phyloP scores from a whole-genome alignment of 2,329 filamentous ascomycete genomes.

The Trichoderma lentiforme region DNA sequence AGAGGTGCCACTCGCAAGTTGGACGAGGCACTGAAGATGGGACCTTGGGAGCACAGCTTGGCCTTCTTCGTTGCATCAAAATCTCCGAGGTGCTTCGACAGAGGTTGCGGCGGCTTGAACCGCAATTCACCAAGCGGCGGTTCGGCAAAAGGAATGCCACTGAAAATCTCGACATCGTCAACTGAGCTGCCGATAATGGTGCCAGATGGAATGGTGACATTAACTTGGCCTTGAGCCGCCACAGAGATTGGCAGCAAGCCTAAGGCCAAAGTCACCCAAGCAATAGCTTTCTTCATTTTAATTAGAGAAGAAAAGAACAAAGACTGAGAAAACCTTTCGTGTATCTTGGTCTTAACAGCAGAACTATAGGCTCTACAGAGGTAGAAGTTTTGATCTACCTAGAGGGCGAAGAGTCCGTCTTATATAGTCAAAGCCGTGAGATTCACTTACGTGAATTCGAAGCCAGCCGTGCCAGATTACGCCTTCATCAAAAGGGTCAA shows the following conservation, averaged over 20 bases:
- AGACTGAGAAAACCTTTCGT: neutral
- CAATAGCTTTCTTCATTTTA: neutral
- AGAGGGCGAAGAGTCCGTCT: neutral
- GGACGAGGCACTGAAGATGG: neutral
- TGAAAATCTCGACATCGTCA: slow-evolving; percentile 58
- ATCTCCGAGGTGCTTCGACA: slow-evolving; percentile 53
- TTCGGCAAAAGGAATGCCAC: slow-evolving; percentile 59
- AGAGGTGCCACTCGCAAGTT: neutral
- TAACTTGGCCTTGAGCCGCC: neutral
- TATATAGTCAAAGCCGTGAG: neutral
- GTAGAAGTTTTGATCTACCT: too few relatives aligned
- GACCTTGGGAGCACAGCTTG: slow-evolving; percentile 50
- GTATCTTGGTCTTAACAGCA: neutral
- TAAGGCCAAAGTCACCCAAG: neutral
- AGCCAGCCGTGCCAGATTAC: neutral
- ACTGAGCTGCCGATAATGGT: neutral
- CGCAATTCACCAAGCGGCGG: slow-evolving; percentile 62
- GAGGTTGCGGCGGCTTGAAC: slow-evolving; percentile 58
- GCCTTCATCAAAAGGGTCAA: neutral
- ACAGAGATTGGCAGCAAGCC: neutral
- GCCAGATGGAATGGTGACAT: slow-evolving; percentile 12
- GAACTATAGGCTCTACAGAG: neutral
- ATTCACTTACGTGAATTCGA: neutral
- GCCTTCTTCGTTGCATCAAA: slow-evolving; percentile 55
- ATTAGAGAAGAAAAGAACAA: neutral